phyloP scores from a whole-genome alignment of 176 grass and related monocot genomes.

The Thalia dealbata region DNA sequence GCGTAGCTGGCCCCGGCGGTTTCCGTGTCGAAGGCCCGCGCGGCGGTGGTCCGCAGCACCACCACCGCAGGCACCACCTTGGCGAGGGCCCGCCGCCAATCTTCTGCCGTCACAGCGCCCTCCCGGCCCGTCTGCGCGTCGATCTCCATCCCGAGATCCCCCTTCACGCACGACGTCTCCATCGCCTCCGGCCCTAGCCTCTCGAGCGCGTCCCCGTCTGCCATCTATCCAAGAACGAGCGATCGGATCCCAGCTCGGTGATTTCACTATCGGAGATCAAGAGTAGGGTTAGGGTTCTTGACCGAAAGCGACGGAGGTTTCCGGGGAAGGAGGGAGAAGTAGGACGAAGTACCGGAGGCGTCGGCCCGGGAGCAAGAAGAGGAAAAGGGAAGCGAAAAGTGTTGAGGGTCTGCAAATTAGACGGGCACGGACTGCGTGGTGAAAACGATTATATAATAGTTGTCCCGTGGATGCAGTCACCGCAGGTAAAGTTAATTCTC shows the following conservation, averaged over 20 bases:
- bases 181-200: conserved; percentile 12
- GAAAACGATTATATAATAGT: not conserved
- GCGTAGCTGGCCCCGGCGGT: conserved; percentile 86
- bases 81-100: conserved; percentile 71
- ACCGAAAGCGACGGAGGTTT: not conserved
- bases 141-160: conserved; percentile 57
- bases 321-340: not conserved
- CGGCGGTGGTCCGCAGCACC: conserved; percentile 86
- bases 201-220: conserved; percentile 16
- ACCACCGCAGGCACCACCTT: conserved; percentile 87
- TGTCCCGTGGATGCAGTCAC: not conserved
- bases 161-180: conserved; percentile 21
- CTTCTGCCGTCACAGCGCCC: conserved; percentile 68
- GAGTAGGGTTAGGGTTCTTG: not conserved
- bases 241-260: not conserved
- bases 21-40: conserved; percentile 92
- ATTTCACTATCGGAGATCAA: not conserved
- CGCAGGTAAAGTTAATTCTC: not conserved
- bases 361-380: not conserved
- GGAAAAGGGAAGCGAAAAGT: not conserved
- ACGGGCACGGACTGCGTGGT: no score
- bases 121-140: conserved; percentile 26
- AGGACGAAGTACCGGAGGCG: not conserved
- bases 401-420: not conserved
- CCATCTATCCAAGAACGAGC: conserved; percentile 10